Percentiles rank a stretch among this genome's conserved stretches.
phyloP scores from a whole-genome alignment of 176 grass and related monocot species.

The Aegilops bicornis region DNA sequence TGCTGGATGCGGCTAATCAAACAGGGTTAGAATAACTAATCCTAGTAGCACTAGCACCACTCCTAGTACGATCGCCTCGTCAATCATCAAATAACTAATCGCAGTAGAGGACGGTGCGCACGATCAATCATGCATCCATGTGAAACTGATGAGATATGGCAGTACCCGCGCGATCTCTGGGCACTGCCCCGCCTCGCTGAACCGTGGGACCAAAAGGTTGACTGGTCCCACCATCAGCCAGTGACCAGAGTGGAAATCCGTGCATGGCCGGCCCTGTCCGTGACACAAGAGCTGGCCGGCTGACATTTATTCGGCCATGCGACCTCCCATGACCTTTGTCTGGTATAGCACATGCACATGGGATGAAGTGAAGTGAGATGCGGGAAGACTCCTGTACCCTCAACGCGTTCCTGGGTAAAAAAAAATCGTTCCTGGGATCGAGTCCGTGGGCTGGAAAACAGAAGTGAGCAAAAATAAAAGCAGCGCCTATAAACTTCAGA shows the following conservation, averaged over 20 bases:
- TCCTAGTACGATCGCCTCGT: not conserved
- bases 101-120: not conserved
- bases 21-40: no score
- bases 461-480: no score
- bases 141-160: not conserved
- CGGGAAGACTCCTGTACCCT: no score
- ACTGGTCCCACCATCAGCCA: not conserved
- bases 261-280: no score
- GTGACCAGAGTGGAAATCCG: not conserved
- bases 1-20: not conserved
- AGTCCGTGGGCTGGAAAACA: no score
- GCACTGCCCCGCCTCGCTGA: not conserved
- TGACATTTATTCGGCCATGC: not conserved
- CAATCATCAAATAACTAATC: not conserved
- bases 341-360: no score
- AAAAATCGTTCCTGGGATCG: no score
- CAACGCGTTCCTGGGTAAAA: no score
- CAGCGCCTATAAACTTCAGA: no score
- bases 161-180: not conserved
- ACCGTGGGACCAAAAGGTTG: not conserved
- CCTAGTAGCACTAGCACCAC: no score
- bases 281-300: not conserved
- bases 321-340: not conserved
- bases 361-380: no score
- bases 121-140: constrained; percentile 23